phyloP scores from a whole-genome alignment of 2,329 filamentous ascomycete species.

The Fusarium succisae region DNA sequence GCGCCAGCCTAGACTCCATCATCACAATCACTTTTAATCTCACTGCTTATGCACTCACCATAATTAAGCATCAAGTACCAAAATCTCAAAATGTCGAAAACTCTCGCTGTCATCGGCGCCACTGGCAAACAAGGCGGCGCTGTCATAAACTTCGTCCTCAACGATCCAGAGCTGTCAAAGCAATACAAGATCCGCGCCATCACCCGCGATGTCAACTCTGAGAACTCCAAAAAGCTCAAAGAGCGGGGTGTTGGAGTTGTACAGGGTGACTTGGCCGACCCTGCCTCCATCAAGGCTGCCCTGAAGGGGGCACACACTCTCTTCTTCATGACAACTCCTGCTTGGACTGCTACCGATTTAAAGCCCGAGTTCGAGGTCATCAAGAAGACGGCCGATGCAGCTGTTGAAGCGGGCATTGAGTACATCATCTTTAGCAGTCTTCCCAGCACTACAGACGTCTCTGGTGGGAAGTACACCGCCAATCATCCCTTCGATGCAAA shows the following conservation, averaged over 20 bases:
- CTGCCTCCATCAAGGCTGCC: slow-evolving; percentile 51
- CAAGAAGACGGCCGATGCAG: slow-evolving; percentile 53
- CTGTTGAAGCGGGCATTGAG: slow-evolving; percentile 49
- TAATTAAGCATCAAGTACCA: too few species aligned
- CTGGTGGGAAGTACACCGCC: slow-evolving; percentile 46
- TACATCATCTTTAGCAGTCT: slow-evolving; percentile 55
- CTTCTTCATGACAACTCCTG: slow-evolving; percentile 57
- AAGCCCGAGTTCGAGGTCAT: slow-evolving; percentile 50
- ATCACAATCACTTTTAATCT: background rate
- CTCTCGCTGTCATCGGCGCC: slow-evolving; percentile 59
- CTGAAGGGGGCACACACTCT: slow-evolving; percentile 57
- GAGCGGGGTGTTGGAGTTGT: slow-evolving; percentile 46
- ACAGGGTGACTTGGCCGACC: slow-evolving; percentile 53
- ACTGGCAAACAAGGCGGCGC: slow-evolving; percentile 63
- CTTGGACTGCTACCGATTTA: slow-evolving; percentile 47
- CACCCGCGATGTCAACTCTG: slow-evolving; percentile 55
- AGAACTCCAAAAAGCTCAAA: slow-evolving; percentile 45
- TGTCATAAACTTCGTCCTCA: slow-evolving; percentile 56
- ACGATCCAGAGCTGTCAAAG: slow-evolving; percentile 54
- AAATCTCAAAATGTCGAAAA: slow-evolving; percentile 42
- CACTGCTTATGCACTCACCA: background rate
- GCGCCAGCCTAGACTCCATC: background rate
- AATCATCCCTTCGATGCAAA: slow-evolving; percentile 62
- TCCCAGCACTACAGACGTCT: slow-evolving; percentile 46
- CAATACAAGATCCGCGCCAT: slow-evolving; percentile 60